Percentiles rank a stretch among this genome's conserved stretches.
These are phyloP conservation scores for Trichoderma semiorbis DNA, from an alignment of 2,329 filamentous ascomycete species.

Conservation along the genomic window DNA sequence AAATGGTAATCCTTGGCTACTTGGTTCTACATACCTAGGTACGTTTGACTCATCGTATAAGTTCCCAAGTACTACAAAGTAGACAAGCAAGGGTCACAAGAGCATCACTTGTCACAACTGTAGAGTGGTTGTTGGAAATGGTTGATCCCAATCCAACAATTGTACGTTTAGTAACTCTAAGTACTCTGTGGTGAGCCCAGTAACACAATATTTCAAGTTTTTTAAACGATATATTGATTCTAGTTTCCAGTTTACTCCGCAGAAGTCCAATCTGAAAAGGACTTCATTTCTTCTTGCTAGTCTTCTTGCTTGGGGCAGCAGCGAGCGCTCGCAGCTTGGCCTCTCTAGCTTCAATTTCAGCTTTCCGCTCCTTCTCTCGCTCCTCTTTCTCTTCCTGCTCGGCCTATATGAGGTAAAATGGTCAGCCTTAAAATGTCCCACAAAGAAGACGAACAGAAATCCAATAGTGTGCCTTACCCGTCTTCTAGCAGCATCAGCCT, in stretches of 20 bases:
- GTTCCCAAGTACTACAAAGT: not conserved
- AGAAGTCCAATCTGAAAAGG: not conserved
- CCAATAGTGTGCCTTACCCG: constrained; percentile 56
- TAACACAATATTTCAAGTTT: not conserved
- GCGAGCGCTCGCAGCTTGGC: constrained; percentile 55
- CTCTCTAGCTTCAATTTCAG: constrained; percentile 53
- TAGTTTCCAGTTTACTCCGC: not conserved
- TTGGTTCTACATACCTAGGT: not conserved
- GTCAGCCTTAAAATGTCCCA: not conserved
- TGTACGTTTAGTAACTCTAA: not conserved
- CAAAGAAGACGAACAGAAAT: too few species aligned
- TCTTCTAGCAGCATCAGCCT: constrained; percentile 77
- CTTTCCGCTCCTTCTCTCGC: constrained; percentile 45
- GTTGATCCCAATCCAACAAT: not conserved
- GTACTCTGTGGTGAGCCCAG: not conserved
- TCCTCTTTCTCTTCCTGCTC: constrained; percentile 57
- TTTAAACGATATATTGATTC: not conserved
- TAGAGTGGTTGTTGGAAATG: not conserved
- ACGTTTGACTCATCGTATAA: not conserved
- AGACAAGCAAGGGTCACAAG: not conserved
- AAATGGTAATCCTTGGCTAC: not conserved
- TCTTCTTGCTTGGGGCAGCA: constrained; percentile 46
- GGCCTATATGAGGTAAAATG: constrained; percentile 37
- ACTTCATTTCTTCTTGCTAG: constrained; percentile 45
- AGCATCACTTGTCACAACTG: not conserved